Evolutionary conservation across 306 rosid species (phyloP), one percentile per base, ranked within the genome.

Genomic region (Fragaria iinumae): DNA sequence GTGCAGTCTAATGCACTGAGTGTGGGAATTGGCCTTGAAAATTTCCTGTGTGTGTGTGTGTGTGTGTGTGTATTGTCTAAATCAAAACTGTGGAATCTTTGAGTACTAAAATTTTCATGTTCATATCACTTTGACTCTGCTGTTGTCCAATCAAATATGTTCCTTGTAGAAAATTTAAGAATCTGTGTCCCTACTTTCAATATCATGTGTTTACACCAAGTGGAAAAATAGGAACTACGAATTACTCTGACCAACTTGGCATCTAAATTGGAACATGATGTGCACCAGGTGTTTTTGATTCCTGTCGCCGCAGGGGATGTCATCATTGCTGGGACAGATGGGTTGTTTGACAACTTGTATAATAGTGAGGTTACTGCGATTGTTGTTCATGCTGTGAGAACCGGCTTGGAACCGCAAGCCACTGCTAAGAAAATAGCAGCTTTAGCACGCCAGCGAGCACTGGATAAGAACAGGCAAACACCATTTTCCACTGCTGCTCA

Each of bases 361-460:
- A 76, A 83, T 29, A 87, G 80, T 62, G 98, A 91, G 84, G 72
- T 96, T 27, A 82, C 84, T 44, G 85, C 87, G 23, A 80, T 89
- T 76, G 98, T 92, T 60, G 86, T 86, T 32, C 77, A 88, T 50
- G 90, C 91, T 8, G 73, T 80, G 71, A 84, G 92, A 80, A 84
- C 92, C 38, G 89, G 90, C 68, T 72, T 83, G 75, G 98, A 81
- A 82, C 93, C 99, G 10, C 89, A 81, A 73, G 84, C 63, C 72
- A 88, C 93, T 38, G 96, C 99, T 20, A 92, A 92, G 82, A 92
- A 88, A 81, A 95, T 92, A 71, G 97, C 99, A 52, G 92, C 93
- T 76, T 71, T 95, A 68, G 96, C 99, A 52, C 93, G 97, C 76
- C 79, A 86, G 76, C 81, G 89, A 68, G 97, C 98, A 18, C 74